Evolutionary conservation across 2,329 filamentous ascomycete species (phyloP).

Genomic region (Lasiodiplodia gonubiensis): DNA sequence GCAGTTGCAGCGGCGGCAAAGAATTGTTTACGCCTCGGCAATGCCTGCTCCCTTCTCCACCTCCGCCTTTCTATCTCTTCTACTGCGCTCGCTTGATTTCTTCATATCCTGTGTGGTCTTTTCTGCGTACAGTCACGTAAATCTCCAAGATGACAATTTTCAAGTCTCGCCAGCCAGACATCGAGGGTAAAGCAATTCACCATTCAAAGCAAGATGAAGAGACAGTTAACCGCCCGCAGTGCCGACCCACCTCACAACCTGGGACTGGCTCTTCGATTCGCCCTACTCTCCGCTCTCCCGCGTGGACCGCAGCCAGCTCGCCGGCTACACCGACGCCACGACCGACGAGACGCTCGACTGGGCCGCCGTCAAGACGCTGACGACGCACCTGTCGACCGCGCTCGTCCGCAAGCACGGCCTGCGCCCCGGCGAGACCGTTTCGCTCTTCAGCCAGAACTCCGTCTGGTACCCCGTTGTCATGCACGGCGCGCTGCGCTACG

Average conservation of each 20-base stretch:
- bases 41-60: slow-evolving; percentile 5
- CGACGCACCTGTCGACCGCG: slow-evolving; percentile 65
- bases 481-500: slow-evolving; percentile 60
- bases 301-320: slow-evolving; percentile 50
- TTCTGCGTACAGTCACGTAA: neutral
- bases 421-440: slow-evolving; percentile 60
- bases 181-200: slow-evolving; percentile 43
- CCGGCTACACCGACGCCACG: slow-evolving; percentile 63
- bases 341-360: slow-evolving; percentile 66
- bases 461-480: slow-evolving; percentile 72
- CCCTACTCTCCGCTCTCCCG: slow-evolving; percentile 55
- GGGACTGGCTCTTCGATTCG: slow-evolving; percentile 67
- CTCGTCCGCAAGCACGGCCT: slow-evolving; percentile 63
- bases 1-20: neutral
- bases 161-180: slow-evolving; percentile 50
- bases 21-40: slow-evolving; percentile 2
- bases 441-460: slow-evolving; percentile 68
- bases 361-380: slow-evolving; percentile 62
- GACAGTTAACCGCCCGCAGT: slow-evolving; percentile 46
- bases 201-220: neutral
- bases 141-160: slow-evolving; percentile 44
- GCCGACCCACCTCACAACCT: slow-evolving; percentile 61
- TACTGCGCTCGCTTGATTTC: neutral
- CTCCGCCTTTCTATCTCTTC: neutral
- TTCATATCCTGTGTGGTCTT: neutral